These are phyloP conservation scores for Suillus clintonianus DNA, from an alignment of 768 basidiomycete genomes.

Conservation along the genomic window DNA sequence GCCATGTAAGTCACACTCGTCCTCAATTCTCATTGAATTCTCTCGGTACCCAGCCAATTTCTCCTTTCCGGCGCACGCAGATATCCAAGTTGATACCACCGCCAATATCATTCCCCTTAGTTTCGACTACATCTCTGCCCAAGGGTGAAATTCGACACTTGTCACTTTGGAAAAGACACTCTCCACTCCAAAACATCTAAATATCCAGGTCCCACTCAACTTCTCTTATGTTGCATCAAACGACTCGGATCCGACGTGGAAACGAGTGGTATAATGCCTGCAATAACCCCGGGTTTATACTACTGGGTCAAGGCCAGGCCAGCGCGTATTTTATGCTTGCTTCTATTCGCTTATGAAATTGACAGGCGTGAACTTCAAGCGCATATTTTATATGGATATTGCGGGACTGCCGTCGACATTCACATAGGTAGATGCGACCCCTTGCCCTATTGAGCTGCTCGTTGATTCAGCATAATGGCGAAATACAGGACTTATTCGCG, in stretches of 20 bases:
- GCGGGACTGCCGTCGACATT: constrained; percentile 63
- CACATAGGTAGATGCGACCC: constrained; percentile 57
- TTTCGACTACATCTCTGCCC: constrained; percentile 66
- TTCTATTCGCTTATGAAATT: constrained; percentile 8
- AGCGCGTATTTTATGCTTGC: constrained; percentile 27
- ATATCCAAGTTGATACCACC: constrained; percentile 75
- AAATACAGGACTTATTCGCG: not conserved
- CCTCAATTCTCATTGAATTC: too few relatives aligned
- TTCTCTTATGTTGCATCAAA: constrained; percentile 85
- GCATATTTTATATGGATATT: constrained; percentile 71
- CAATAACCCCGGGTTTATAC: constrained; percentile 54
- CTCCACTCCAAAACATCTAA: constrained; percentile 68
- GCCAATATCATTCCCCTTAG: constrained; percentile 77
- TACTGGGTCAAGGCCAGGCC: constrained; percentile 60
- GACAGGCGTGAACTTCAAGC: constrained; percentile 58
- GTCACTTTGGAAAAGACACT: constrained; percentile 57
- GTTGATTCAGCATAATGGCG: constrained; percentile 46
- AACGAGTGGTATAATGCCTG: constrained; percentile 77
- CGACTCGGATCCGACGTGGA: constrained; percentile 83
- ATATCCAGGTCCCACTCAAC: constrained; percentile 73
- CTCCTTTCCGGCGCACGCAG: constrained; percentile 77
- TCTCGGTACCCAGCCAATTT: constrained; percentile 87
- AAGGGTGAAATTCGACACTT: constrained; percentile 75
- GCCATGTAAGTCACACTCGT: constrained; percentile 44
- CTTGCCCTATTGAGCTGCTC: constrained; percentile 71